phyloP scores from a whole-genome alignment of 2,329 filamentous ascomycete species.

The Fusarium neocosmosporiellum region DNA sequence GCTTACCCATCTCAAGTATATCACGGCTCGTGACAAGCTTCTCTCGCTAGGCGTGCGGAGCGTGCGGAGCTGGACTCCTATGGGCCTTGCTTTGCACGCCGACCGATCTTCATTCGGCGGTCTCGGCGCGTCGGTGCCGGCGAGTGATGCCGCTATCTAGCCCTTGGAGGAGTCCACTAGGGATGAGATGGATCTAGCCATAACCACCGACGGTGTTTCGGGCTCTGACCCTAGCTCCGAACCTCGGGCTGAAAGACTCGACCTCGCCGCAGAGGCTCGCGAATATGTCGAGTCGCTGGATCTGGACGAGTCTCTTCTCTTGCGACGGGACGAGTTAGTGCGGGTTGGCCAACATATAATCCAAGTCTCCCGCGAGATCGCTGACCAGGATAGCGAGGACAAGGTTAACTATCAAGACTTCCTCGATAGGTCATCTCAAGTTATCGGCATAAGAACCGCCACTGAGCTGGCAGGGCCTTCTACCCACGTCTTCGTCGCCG shows the following conservation, averaged over 20 bases:
- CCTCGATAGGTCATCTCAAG: slow-evolving; percentile 13
- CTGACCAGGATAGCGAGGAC: slow-evolving; percentile 2
- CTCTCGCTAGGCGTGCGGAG: slow-evolving; percentile 23
- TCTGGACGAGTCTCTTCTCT: no score
- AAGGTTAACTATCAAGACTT: slow-evolving; percentile 22
- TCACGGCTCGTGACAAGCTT: slow-evolving; percentile 31
- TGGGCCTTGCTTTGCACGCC: not conserved
- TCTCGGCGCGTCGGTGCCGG: no score
- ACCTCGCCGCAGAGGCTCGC: no score
- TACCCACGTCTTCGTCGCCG: slow-evolving; percentile 27
- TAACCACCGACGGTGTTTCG: no score
- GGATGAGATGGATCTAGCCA: no score
- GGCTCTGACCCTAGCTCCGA: no score
- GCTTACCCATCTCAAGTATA: slow-evolving; percentile 16
- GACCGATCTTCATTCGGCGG: not conserved
- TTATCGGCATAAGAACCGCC: slow-evolving; percentile 1
- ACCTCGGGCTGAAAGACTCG: no score
- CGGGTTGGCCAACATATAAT: slow-evolving; percentile 36
- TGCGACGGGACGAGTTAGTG: no score
- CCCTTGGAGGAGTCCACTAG: no score
- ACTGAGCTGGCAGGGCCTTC: slow-evolving; percentile 9
- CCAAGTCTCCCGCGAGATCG: slow-evolving; percentile 8
- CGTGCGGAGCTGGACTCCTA: slow-evolving; percentile 20
- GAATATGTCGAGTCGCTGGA: no score
- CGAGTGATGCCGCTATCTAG: no score